These are phyloP conservation scores for Boechera stricta DNA, from an alignment of 345 rosid species.

Conservation along the genomic window DNA sequence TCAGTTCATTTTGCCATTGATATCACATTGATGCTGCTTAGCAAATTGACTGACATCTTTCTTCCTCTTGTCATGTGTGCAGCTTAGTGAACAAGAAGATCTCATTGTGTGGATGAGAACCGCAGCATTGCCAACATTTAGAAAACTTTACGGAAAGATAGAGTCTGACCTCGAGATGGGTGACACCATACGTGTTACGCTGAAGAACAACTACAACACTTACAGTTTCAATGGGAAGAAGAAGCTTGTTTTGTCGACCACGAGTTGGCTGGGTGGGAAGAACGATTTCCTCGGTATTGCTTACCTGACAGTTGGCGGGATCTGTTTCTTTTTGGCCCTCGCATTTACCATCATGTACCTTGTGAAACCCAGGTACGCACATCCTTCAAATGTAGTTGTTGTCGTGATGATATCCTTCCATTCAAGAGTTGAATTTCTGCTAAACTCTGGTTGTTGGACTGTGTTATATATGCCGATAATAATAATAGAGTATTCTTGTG, in stretches of 20 bases:
- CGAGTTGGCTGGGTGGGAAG: slow-evolving; percentile 99
- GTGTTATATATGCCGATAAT: background rate
- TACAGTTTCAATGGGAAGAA: slow-evolving; percentile 95
- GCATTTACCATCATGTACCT: slow-evolving; percentile 86
- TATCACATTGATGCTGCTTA: slow-evolving; percentile 18
- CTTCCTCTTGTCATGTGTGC: slow-evolving; percentile 35
- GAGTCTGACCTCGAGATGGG: slow-evolving; percentile 70
- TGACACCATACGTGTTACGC: slow-evolving; percentile 58
- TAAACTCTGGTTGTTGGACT: background rate
- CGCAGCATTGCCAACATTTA: slow-evolving; percentile 98
- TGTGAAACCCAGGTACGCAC: slow-evolving; percentile 82
- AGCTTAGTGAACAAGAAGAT: slow-evolving; percentile 94
- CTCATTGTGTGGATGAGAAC: slow-evolving; percentile 99
- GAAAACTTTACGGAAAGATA: slow-evolving; percentile 94
- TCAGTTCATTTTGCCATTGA: slow-evolving; percentile 3
- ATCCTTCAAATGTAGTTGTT: slow-evolving; percentile 20
- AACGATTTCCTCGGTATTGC: slow-evolving; percentile 98
- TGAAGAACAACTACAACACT: slow-evolving; percentile 82
- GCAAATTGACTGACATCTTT: slow-evolving; percentile 8
- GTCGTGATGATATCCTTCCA: slow-evolving; percentile 19
- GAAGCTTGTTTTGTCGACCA: slow-evolving; percentile 93
- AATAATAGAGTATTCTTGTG: background rate
- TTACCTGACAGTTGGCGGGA: slow-evolving; percentile 86
- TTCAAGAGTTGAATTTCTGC: slow-evolving; percentile 1
- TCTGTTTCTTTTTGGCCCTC: slow-evolving; percentile 86